These are phyloP conservation scores for Fragilaria crotonensis DNA, from an alignment of 108 stramenopile genomes.

Conservation along the genomic window DNA sequence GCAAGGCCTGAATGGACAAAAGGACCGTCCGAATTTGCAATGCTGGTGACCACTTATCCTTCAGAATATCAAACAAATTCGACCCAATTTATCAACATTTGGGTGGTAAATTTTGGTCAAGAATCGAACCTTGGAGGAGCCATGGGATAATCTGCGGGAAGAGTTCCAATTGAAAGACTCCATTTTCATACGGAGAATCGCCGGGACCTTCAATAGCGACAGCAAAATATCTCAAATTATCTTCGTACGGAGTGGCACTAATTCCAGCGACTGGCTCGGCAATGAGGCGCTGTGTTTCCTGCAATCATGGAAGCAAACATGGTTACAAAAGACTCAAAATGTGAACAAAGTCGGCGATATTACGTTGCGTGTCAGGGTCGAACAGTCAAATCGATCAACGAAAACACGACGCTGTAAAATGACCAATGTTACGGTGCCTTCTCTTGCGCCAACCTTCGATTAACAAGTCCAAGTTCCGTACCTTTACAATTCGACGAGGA, in stretches of 20 bases:
- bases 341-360: no score
- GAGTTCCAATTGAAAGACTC: conserved; percentile 91
- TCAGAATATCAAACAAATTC: no score
- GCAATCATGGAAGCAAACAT: no score
- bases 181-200: conserved; percentile 92
- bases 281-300: conserved; percentile 95
- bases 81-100: no score
- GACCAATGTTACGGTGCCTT: no score
- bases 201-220: conserved; percentile 94
- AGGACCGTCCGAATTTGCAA: conserved; percentile 94
- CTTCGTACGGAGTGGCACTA: conserved; percentile 93
- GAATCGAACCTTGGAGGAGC: conserved; percentile 98
- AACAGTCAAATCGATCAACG: no score
- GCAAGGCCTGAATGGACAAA: conserved; percentile 89
- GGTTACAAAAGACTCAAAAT: no score
- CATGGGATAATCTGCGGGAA: conserved; percentile 99
- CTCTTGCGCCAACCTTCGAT: no score
- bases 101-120: conserved; percentile 99
- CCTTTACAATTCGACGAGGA: no score
- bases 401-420: no score
- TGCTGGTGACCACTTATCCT: conserved; percentile 99
- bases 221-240: conserved; percentile 97
- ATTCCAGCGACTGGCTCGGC: conserved; percentile 97
- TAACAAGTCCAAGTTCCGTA: no score
- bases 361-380: no score